Conservation (phyloP, 352 stramenopile genomes). For the Globisporangium splendens region DNA sequence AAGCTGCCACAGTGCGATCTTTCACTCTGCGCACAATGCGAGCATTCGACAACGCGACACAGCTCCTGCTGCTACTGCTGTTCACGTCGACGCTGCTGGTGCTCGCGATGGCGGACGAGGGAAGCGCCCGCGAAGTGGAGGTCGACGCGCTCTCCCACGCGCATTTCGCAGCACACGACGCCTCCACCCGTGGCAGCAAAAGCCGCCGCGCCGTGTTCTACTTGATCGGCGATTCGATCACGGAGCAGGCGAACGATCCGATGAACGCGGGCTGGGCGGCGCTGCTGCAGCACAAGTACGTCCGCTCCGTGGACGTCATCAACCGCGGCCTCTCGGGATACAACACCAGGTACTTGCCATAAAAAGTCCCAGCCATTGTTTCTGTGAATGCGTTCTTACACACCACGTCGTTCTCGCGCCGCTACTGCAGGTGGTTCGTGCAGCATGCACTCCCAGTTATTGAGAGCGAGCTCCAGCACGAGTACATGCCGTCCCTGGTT, state of each 20-base stretch:
- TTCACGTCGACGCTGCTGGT: too few species aligned
- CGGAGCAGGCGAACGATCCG: constrained; percentile 38
- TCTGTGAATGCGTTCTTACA: background rate
- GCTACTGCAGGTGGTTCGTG: constrained; percentile 35
- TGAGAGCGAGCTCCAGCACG: constrained; percentile 27
- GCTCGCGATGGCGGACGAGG: too few species aligned
- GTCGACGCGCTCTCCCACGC: too few species aligned
- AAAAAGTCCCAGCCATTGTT: too few species aligned
- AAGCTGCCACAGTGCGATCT: too few species aligned
- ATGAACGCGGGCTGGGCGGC: constrained; percentile 36
- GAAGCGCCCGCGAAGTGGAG: too few species aligned
- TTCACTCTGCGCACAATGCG: too few species aligned
- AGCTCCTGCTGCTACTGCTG: too few species aligned
- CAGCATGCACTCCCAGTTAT: constrained; percentile 34
- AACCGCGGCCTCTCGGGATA: constrained; percentile 59
- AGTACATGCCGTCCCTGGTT: constrained; percentile 37
- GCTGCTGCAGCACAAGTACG: constrained; percentile 43
- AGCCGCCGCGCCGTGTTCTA: constrained; percentile 27
- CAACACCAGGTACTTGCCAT: constrained; percentile 28
- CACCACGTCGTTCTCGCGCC: background rate
- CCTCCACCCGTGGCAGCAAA: too few species aligned
- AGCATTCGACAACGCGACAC: too few species aligned
- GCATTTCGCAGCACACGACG: too few species aligned
- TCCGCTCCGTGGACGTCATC: constrained; percentile 52
- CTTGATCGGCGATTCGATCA: constrained; percentile 67